Conservation (phyloP, 345 rosid genomes). For the Mallotus nudiflorus region DNA sequence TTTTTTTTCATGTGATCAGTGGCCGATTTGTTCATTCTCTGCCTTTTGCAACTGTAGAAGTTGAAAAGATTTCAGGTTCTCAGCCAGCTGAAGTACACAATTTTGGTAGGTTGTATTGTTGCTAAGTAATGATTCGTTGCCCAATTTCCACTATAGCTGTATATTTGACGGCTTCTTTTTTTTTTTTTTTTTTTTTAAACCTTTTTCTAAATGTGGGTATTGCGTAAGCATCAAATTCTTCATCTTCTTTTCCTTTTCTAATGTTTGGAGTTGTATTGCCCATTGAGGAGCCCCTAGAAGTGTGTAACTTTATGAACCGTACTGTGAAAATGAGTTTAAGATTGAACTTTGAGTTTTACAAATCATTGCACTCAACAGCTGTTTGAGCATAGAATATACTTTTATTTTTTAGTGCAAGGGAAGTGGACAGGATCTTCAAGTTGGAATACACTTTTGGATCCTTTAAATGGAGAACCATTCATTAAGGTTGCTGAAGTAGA, state of each 20-base stretch:
- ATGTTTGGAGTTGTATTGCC: not conserved
- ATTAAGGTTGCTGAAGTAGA: constrained; percentile 81
- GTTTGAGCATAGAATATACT: constrained; percentile 18
- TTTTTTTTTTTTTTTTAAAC: no score
- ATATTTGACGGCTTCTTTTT: no score
- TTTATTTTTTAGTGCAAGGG: constrained; percentile 66
- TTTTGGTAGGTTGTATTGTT: constrained; percentile 52
- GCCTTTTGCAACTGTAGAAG: constrained; percentile 83
- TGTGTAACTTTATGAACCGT: not conserved
- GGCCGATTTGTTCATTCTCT: constrained; percentile 69
- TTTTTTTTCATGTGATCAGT: not conserved
- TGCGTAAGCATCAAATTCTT: no score
- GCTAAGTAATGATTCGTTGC: not conserved
- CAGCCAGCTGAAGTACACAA: constrained; percentile 83
- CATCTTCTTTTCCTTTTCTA: no score
- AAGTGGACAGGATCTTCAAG: constrained; percentile 75
- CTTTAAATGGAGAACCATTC: constrained; percentile 92
- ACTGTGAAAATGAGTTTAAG: not conserved
- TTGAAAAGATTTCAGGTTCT: constrained; percentile 78
- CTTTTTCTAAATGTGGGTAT: no score
- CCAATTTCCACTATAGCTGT: no score
- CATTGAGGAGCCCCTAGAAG: not conserved
- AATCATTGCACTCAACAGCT: not conserved
- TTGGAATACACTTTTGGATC: constrained; percentile 71
- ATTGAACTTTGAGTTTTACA: not conserved